These are phyloP conservation scores for Lepraria neglecta DNA, from an alignment of 495 filamentous ascomycete genomes.

Conservation along the genomic window DNA sequence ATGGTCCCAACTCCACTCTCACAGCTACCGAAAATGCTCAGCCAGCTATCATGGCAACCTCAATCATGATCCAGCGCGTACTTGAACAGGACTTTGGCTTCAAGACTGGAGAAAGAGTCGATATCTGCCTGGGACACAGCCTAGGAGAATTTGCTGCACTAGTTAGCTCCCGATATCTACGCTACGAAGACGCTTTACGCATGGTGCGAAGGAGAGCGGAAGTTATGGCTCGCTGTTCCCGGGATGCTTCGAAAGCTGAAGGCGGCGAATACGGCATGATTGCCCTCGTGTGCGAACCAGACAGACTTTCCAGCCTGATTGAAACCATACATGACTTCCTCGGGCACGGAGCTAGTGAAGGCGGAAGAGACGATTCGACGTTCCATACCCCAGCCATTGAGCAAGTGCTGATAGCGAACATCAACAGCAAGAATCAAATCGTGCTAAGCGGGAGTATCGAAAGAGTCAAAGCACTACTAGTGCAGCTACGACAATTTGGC, in stretches of 20 bases:
- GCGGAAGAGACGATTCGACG: constrained; percentile 59
- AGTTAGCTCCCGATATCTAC: constrained; percentile 71
- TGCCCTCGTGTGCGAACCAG: constrained; percentile 77
- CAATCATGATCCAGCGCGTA: constrained; percentile 81
- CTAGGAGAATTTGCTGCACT: constrained; percentile 93
- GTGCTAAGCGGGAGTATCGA: constrained; percentile 85
- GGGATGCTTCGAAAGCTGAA: constrained; percentile 53
- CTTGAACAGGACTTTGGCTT: constrained; percentile 83
- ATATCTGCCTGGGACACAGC: constrained; percentile 85
- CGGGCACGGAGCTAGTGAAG: constrained; percentile 52
- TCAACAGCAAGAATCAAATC: constrained; percentile 94
- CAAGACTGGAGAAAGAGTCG: constrained; percentile 56
- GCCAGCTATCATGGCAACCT: constrained; percentile 92
- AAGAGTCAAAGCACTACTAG: constrained; percentile 74
- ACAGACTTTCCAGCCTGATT: constrained; percentile 61
- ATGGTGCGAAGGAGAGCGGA: constrained; percentile 76
- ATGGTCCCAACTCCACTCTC: constrained; percentile 68
- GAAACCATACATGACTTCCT: constrained; percentile 74
- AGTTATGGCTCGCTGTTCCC: constrained; percentile 73
- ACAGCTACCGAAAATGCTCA: constrained; percentile 84
- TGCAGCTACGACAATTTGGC: constrained; percentile 84
- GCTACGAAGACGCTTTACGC: constrained; percentile 67
- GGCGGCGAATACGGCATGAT: constrained; percentile 86
- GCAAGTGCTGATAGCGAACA: constrained; percentile 86
- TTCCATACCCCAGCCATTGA: constrained; percentile 65